A percentile compares a stretch with the other conserved stretches of the same genome.
Evolutionary conservation across 192 early-diverging fungal species (phyloP).

Genomic region (Phycomyces nitens): DNA sequence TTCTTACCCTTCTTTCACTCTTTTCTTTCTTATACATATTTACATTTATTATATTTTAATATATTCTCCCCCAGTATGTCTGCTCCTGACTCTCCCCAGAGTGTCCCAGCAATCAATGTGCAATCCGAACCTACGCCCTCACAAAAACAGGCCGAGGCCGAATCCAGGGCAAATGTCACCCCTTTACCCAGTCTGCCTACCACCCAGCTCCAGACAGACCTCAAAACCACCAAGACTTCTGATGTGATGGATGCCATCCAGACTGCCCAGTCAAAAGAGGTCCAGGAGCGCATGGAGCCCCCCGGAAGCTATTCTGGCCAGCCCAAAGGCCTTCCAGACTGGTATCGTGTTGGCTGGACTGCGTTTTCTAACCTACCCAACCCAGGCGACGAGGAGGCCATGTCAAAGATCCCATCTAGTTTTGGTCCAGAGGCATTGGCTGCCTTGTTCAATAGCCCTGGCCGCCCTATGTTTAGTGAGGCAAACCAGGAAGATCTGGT

Average conservation of each 20-base stretch:
- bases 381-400: slow-evolving; percentile 23
- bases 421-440: slow-evolving; percentile 16
- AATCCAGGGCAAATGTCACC: background rate
- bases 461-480: background rate
- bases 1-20: too few relatives aligned
- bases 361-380: slow-evolving; percentile 31
- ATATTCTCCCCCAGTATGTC: too few relatives aligned
- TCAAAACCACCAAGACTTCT: background rate
- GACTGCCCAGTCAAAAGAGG: background rate
- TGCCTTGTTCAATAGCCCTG: slow-evolving; percentile 5
- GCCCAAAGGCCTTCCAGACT: background rate
- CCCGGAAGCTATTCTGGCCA: background rate
- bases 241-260: background rate
- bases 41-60: too few relatives aligned
- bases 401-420: background rate
- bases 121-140: background rate
- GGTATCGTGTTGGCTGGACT: slow-evolving; percentile 30
- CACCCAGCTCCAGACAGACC: background rate
- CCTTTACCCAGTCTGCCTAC: background rate
- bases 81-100: too few relatives aligned
- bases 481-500: slow-evolving; percentile 21
- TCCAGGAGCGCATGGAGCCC: background rate
- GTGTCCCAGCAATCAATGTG: too few relatives aligned
- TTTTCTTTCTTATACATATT: too few relatives aligned
- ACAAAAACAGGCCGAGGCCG: background rate